Evolutionary conservation across 345 rosid species (phyloP), one percentile per base, ranked within the genome.

Genomic region (Aurinia saxatilis): DNA sequence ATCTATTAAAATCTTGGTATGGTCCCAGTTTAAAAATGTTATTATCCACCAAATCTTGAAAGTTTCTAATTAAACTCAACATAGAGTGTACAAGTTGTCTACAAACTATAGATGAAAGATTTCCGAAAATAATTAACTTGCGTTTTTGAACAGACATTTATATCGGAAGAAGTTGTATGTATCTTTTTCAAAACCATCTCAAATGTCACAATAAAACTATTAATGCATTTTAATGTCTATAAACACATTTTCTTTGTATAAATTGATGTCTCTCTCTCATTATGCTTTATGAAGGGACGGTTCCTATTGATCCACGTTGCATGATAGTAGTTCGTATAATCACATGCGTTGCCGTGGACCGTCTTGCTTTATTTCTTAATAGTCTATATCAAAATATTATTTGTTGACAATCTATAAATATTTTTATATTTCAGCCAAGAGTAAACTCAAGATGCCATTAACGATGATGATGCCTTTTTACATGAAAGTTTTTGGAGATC

Each of bases 331-430:
- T 57, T 71, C 70, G 29, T 25, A 42, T 69, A 34, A 42, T 71
- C 75, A 71, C 75, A 71, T 71, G 74, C 15, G 51, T 47, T 63
- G 45, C 52, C 58, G 2, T 62, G 64, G 52, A 70, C 68, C 58
- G 44, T 49, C 52, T 55, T 55, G 16, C 74, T 47, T 61, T 62
- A 37, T 57, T 63, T 48, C 50, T 39, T 38, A 39, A 48, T 16
- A 15, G 68, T 70, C 64, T 38, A 38, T 38, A 55, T 46, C 63
- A 62, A 29, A 27, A 27, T 62, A 45, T 53, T 53, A 31, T 70
- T 62, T 55, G 16, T 30, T 44, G 67, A 68, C 33, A 29, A 9
- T 48, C 10, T 23, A 38, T 2, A 40, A 7, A 30, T 6, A 13
- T 42, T 18, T 50, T 57, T 12, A n/a, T 57, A 37, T 15, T 37